Conservation (phyloP, 768 basidiomycete species). For the Tylopilus felleus region DNA sequence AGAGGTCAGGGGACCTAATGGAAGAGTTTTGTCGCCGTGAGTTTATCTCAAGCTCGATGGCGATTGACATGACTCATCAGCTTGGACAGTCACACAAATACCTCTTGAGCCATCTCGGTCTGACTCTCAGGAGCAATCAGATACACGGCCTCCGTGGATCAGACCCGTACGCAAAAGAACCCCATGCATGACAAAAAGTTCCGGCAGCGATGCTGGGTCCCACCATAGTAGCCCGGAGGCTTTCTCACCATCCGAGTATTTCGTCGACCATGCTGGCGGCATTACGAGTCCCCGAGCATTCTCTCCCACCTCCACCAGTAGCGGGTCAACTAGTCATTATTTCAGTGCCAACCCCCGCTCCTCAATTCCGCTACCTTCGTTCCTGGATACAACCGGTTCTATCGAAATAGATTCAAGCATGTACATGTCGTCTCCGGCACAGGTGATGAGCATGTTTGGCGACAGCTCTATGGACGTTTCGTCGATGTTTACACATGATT, state of each 20-base stretch:
- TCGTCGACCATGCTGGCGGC: conserved; percentile 41
- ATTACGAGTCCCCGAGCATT: conserved; percentile 21
- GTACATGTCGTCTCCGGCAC: conserved; percentile 53
- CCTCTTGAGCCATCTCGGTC: conserved; percentile 70
- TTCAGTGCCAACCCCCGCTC: conserved; percentile 21
- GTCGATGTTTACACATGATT: conserved; percentile 32
- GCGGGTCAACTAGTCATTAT: conserved; percentile 21
- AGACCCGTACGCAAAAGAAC: conserved; percentile 83
- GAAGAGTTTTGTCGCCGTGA: conserved; percentile 90
- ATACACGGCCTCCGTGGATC: conserved; percentile 77
- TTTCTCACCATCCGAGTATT: conserved; percentile 64
- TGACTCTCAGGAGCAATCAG: conserved; percentile 45
- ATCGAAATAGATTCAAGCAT: conserved; percentile 50
- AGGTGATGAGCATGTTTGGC: conserved; percentile 61
- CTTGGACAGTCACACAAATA: conserved; percentile 68
- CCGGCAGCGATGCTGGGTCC: conserved; percentile 43
- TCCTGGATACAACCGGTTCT: conserved; percentile 27
- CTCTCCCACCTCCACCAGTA: conserved; percentile 19
- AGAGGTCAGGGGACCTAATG: conserved; percentile 87
- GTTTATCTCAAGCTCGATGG: conserved; percentile 17
- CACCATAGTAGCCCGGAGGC: conserved; percentile 59
- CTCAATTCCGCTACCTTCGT: conserved; percentile 25
- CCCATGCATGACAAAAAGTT: conserved; percentile 42
- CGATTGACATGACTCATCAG: conserved; percentile 8
- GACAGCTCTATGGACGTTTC: conserved; percentile 38